Conservation (phyloP, 2,329 filamentous ascomycete genomes). For the Colletotrichum sojae region DNA sequence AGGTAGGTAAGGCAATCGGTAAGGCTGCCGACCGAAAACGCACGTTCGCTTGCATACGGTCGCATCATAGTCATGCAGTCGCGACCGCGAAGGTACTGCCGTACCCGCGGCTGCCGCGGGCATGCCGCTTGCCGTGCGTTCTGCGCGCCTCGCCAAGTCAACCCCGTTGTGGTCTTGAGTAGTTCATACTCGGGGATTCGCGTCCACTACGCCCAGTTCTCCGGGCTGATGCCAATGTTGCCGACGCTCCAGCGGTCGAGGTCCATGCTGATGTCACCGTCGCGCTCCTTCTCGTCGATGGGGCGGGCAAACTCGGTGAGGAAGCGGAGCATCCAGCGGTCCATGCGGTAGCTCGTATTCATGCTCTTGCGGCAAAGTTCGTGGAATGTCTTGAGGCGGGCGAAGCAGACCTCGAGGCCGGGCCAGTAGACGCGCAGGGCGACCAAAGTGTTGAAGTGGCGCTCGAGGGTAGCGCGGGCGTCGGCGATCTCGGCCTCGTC, state of each 20-base stretch:
- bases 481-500: conserved; percentile 52
- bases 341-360: conserved; percentile 56
- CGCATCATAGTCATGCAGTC: no score
- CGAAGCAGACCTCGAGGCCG: conserved; percentile 54
- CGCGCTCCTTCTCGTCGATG: conserved; percentile 48
- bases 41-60: no score
- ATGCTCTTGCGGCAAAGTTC: conserved; percentile 55
- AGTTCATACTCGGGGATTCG: not conserved
- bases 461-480: conserved; percentile 55
- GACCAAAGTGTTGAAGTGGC: conserved; percentile 61
- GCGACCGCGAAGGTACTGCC: no score
- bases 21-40: no score
- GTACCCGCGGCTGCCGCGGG: no score
- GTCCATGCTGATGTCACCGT: conserved; percentile 38
- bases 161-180: not conserved
- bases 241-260: conserved; percentile 41
- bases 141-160: not conserved
- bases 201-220: conserved; percentile 39
- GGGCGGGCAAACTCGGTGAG: conserved; percentile 50
- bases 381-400: conserved; percentile 58
- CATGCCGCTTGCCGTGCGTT: not conserved
- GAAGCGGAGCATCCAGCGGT: conserved; percentile 59
- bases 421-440: conserved; percentile 58
- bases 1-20: no score
- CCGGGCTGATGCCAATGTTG: conserved; percentile 42